These are phyloP conservation scores for Aspergillus sclerotiicarbonarius DNA, from an alignment of 495 filamentous ascomycete species.

Conservation along the genomic window DNA sequence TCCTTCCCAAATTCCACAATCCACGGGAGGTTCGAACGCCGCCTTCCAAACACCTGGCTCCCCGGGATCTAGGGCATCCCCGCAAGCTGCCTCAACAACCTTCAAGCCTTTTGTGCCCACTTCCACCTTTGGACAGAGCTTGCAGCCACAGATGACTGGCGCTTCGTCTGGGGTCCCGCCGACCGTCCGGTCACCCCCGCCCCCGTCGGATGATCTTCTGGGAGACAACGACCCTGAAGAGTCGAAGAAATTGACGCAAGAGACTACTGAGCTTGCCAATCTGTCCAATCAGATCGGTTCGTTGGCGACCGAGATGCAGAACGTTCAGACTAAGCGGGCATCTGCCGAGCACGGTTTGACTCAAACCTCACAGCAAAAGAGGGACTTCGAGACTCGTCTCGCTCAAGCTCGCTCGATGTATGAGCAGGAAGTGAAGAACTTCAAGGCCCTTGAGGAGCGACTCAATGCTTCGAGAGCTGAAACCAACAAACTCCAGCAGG, in stretches of 20 bases:
- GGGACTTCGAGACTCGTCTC: conserved; percentile 83
- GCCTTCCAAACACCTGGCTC: conserved; percentile 42
- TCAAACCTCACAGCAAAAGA: conserved; percentile 78
- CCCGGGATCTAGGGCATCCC: conserved; percentile 37
- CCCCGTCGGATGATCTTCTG: conserved; percentile 82
- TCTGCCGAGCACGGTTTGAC: conserved; percentile 76
- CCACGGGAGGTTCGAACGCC: conserved; percentile 65
- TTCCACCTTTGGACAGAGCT: conserved; percentile 81
- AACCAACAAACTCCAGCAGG: conserved; percentile 76
- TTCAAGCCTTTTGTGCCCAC: conserved; percentile 92
- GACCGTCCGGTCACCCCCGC: conserved; percentile 46
- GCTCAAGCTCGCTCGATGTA: conserved; percentile 81
- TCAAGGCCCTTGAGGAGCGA: conserved; percentile 79
- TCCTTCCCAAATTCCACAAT: conserved; percentile 60
- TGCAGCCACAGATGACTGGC: conserved; percentile 77
- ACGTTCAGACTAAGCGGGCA: conserved; percentile 75
- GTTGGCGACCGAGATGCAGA: conserved; percentile 88
- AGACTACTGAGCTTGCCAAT: conserved; percentile 93
- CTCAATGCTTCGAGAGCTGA: conserved; percentile 72
- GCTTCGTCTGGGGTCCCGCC: conserved; percentile 50
- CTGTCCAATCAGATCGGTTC: conserved; percentile 91
- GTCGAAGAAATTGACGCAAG: conserved; percentile 78
- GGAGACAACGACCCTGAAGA: conserved; percentile 91
- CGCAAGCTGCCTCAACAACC: conserved; percentile 42
- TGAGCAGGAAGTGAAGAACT: conserved; percentile 86